Evolutionary conservation across 2,329 filamentous ascomycete species (phyloP).

Genomic region (Stachybotrys chartarum): DNA sequence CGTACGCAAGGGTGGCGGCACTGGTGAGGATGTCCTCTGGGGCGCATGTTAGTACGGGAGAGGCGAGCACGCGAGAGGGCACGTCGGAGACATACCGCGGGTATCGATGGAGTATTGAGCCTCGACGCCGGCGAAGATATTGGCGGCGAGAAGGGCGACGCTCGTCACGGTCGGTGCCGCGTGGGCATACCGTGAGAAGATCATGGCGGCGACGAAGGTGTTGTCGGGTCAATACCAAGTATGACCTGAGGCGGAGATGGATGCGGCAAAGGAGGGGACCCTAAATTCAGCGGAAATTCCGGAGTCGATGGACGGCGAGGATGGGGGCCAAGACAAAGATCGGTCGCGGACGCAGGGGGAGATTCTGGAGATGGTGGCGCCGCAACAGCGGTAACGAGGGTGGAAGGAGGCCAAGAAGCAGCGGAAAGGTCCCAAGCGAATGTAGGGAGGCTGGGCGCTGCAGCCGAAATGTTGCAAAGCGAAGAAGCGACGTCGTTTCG

Average conservation of each 20-base stretch:
- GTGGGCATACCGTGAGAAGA: not conserved
- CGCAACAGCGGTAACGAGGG: not conserved
- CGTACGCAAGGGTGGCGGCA: constrained; percentile 40
- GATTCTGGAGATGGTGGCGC: too few relatives aligned
- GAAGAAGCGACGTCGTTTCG: too few relatives aligned
- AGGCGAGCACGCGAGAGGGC: not conserved
- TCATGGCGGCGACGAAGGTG: not conserved
- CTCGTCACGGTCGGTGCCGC: not conserved
- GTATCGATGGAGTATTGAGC: not conserved
- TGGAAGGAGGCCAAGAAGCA: not conserved
- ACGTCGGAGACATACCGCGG: not conserved
- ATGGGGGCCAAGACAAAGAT: constrained; percentile 3
- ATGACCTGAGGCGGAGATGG: too few relatives aligned
- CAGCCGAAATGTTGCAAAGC: constrained; percentile 25
- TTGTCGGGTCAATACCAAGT: not conserved
- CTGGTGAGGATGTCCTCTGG: constrained; percentile 38
- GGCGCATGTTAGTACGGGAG: not conserved
- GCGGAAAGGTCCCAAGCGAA: constrained; percentile 13
- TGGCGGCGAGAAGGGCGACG: not conserved
- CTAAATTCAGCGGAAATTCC: too few relatives aligned
- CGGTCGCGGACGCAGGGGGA: constrained; percentile 1
- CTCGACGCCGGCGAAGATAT: not conserved
- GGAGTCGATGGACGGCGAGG: not conserved
- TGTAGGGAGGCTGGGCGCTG: constrained; percentile 19
- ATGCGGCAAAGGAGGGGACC: too few relatives aligned